These are phyloP conservation scores for Geotrichum candidum DNA, from an alignment of 1,139 yeast species.

Conservation along the genomic window DNA sequence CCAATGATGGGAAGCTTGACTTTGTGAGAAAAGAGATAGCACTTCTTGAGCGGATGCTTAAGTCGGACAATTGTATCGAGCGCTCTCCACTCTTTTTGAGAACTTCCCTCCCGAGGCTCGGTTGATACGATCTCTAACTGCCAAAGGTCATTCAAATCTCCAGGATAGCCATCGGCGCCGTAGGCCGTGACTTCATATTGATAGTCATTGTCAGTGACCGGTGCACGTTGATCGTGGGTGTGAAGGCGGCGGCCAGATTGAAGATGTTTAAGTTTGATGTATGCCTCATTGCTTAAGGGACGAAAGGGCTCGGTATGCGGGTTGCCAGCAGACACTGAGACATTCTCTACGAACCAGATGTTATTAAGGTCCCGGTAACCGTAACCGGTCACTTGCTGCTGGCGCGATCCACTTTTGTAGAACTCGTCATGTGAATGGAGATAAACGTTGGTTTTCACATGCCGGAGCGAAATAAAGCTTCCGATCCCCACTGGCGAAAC, in stretches of 20 bases:
- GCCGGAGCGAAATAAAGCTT: slow-evolving; percentile 60
- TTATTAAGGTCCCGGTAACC: slow-evolving; percentile 51
- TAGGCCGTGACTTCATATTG: slow-evolving; percentile 66
- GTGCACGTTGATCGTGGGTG: slow-evolving; percentile 56
- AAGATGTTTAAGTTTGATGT: slow-evolving; percentile 57
- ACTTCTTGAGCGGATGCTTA: slow-evolving; percentile 52
- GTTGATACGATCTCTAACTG: slow-evolving; percentile 23
- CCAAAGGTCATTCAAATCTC: slow-evolving; percentile 32
- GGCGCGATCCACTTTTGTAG: slow-evolving; percentile 51
- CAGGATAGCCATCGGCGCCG: slow-evolving; percentile 42
- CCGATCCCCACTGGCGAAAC: slow-evolving; percentile 57
- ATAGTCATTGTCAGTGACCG: slow-evolving; percentile 75
- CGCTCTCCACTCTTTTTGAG: slow-evolving; percentile 44
- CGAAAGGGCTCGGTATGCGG: slow-evolving; percentile 24
- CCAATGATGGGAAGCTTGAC: slow-evolving; percentile 66
- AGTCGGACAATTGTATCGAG: slow-evolving; percentile 55
- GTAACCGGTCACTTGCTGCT: slow-evolving; percentile 66
- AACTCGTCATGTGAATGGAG: slow-evolving; percentile 58
- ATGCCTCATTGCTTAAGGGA: slow-evolving; percentile 46
- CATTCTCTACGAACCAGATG: slow-evolving; percentile 58
- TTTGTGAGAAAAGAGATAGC: slow-evolving; percentile 58
- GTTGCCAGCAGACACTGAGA: slow-evolving; percentile 15
- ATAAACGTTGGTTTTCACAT: slow-evolving; percentile 54
- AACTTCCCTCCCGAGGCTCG: slow-evolving; percentile 28
- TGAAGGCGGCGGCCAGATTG: slow-evolving; percentile 55